phyloP scores from a whole-genome alignment of 2,329 filamentous ascomycete genomes.

The Didymella exigua region DNA sequence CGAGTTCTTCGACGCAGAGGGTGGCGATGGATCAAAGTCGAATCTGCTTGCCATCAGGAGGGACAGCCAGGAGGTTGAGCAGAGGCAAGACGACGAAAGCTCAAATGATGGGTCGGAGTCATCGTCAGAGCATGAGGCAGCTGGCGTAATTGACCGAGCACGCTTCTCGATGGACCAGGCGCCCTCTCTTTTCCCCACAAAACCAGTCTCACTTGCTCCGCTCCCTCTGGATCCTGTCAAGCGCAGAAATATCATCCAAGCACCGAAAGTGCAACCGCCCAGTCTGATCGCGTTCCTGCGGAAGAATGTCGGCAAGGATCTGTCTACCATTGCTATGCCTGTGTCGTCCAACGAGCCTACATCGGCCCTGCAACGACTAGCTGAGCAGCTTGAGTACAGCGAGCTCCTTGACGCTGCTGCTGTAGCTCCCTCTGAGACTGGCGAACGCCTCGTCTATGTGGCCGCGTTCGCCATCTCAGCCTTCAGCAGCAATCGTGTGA shows the following conservation, averaged over 20 bases:
- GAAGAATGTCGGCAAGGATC: conserved; percentile 97
- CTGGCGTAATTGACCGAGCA: conserved; percentile 48
- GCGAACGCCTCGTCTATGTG: conserved; percentile 81
- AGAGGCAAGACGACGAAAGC: conserved; percentile 47
- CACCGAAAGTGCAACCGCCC: conserved; percentile 79
- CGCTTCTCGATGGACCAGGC: conserved; percentile 40
- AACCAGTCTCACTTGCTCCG: conserved; percentile 76
- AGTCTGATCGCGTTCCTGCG: conserved; percentile 92
- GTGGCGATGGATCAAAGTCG: conserved; percentile 58
- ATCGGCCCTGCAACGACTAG: conserved; percentile 83
- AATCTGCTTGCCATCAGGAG: conserved; percentile 77
- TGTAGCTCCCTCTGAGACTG: conserved; percentile 57
- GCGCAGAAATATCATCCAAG: conserved; percentile 72
- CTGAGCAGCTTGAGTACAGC: conserved; percentile 91
- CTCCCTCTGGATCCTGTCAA: conserved; percentile 73
- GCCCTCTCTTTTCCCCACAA: conserved; percentile 70
- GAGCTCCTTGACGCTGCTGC: conserved; percentile 74
- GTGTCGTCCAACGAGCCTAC: conserved; percentile 94
- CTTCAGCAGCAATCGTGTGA: conserved; percentile 80
- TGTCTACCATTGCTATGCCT: conserved; percentile 96
- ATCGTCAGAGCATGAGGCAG: conserved; percentile 62
- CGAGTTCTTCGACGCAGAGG: conserved; percentile 90
- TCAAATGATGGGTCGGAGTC: conserved; percentile 66
- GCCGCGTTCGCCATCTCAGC: conserved; percentile 89
- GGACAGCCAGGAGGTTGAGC: conserved; percentile 62